A percentile compares a stretch with the other conserved stretches of the same genome.
Evolutionary conservation across 371 early-diverging fungal species (phyloP).

Genomic region (Quaeritorhiza haematococci): DNA sequence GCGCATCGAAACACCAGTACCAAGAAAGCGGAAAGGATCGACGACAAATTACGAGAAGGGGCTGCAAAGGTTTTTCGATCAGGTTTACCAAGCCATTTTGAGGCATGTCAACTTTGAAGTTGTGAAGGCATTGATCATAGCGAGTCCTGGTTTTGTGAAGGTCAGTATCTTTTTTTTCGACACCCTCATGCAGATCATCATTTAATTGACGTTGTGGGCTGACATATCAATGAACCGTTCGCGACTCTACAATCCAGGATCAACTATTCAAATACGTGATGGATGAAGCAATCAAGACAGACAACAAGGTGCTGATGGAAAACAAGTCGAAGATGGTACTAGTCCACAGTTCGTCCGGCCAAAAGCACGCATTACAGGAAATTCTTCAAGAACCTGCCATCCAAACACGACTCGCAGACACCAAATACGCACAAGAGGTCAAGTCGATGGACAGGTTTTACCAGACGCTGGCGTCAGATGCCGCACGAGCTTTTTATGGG

Average conservation of each 20-base stretch:
- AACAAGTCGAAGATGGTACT: conserved; percentile 78
- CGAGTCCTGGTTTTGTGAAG: conserved; percentile 92
- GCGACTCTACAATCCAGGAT: conserved; percentile 48
- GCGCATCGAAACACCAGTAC: conserved; percentile 84
- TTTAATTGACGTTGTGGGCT: not conserved
- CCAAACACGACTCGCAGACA: conserved; percentile 77
- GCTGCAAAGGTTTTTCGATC: conserved; percentile 79
- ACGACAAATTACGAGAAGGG: conserved; percentile 87
- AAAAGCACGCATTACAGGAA: conserved; percentile 89
- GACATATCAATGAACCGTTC: not conserved
- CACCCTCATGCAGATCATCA: not conserved
- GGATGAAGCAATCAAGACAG: conserved; percentile 77
- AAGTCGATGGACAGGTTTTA: conserved; percentile 79
- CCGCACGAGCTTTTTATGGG: conserved; percentile 90
- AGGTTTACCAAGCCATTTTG: conserved; percentile 79
- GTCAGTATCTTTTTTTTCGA: conserved; percentile 32
- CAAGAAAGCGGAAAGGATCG: conserved; percentile 86
- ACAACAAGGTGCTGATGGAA: conserved; percentile 74
- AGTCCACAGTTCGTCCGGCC: conserved; percentile 90
- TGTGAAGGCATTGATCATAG: conserved; percentile 88
- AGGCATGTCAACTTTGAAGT: conserved; percentile 82
- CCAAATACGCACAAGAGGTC: conserved; percentile 86
- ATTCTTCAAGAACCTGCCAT: conserved; percentile 84
- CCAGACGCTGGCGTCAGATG: conserved; percentile 79
- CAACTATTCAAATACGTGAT: conserved; percentile 79